Evolutionary conservation across 208 protist species (phyloP).

Genomic region (Willaertia magna): DNA sequence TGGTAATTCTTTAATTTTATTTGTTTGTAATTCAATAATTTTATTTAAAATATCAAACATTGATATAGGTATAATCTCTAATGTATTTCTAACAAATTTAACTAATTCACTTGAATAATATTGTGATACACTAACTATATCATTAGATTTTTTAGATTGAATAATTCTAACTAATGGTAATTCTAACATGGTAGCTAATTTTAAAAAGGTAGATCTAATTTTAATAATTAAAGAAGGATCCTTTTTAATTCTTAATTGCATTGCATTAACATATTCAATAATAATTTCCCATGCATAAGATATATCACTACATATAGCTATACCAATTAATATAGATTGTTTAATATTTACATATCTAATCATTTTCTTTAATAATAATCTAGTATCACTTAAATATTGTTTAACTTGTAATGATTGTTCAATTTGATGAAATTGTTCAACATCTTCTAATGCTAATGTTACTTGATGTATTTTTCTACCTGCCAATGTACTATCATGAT

Average conservation of each 20-base stretch:
- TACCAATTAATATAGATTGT: conserved; percentile 55
- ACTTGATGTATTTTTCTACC: conserved; percentile 87
- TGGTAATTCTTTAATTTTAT: conserved; percentile 52
- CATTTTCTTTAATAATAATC: conserved; percentile 71
- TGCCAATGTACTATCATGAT: conserved; percentile 36
- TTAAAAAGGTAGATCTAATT: conserved; percentile 88
- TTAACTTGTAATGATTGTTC: conserved; percentile 65
- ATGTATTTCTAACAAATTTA: conserved; percentile 70
- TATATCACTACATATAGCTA: conserved; percentile 78
- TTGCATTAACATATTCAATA: conserved; percentile 62
- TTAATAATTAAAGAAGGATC: conserved; percentile 71
- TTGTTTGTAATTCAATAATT: conserved; percentile 79
- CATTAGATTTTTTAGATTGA: conserved; percentile 52
- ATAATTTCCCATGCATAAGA: conserved; percentile 91
- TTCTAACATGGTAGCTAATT: conserved; percentile 83
- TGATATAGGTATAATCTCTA: conserved; percentile 84
- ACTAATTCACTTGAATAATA: conserved; percentile 83
- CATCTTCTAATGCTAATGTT: conserved; percentile 81
- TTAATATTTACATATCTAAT: conserved; percentile 82
- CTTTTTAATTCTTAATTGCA: conserved; percentile 81
- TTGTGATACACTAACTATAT: conserved; percentile 67
- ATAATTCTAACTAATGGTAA: conserved; percentile 79
- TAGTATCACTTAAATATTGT: conserved; percentile 75
- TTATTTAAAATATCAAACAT: conserved; percentile 85
- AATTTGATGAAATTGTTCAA: conserved; percentile 87